Conservation (phyloP, 148 eudicot species). For the Persicaria maculosa region DNA sequence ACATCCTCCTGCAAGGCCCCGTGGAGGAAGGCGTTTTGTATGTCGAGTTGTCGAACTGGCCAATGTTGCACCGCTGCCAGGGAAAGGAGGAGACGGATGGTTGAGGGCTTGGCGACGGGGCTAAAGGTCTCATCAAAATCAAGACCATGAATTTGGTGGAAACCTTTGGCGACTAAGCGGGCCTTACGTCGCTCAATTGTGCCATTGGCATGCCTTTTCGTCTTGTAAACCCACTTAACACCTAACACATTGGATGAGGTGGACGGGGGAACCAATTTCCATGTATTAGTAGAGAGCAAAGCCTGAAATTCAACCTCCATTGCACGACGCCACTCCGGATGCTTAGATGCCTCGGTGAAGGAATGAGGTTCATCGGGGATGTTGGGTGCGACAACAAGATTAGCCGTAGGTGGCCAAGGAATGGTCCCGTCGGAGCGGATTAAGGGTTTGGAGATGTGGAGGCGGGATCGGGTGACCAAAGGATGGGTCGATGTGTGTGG, state of each 20-base stretch:
- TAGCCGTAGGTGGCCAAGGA: background rate
- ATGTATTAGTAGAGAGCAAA: background rate
- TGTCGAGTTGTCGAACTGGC: no score
- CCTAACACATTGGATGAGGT: background rate
- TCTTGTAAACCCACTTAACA: background rate
- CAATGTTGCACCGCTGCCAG: background rate
- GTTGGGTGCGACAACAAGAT: background rate
- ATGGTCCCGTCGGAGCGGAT: background rate
- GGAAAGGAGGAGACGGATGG: constrained; percentile 4
- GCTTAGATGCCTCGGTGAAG: background rate
- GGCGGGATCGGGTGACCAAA: background rate
- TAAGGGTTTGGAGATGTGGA: background rate
- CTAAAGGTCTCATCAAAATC: background rate
- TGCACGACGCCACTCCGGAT: background rate
- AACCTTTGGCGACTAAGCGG: background rate
- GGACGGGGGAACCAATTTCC: background rate
- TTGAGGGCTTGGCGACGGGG: background rate
- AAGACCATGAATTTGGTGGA: background rate
- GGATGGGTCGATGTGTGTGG: no score
- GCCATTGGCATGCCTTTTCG: background rate
- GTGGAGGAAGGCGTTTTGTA: background rate
- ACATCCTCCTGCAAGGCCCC: background rate
- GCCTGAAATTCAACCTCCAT: background rate
- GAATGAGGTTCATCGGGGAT: background rate
- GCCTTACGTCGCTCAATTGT: background rate